Base-by-base conservation (phyloP, 2,329 filamentous ascomycete genomes). In the Graphilbum fragrans region DNA sequence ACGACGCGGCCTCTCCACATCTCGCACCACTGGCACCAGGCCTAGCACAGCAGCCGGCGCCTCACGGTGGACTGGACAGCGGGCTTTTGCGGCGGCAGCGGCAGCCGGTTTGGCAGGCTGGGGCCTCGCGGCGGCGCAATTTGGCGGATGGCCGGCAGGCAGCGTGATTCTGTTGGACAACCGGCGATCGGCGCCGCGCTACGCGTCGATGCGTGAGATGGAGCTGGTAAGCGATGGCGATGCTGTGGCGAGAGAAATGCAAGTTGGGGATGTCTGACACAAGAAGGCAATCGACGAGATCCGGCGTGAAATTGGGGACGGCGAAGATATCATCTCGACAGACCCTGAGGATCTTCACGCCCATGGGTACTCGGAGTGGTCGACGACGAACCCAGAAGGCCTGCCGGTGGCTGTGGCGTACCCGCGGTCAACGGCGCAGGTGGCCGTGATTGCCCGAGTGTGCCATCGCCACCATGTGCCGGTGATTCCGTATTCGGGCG, bases 401-500 rank as follows among this genome's bases (percentile, higher is more conserved):
- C 63, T 80, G 14, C 77, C 77, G 0, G 74, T 80, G 8, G 77
- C 77, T 2, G 77, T 81, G 27, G 74, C 72, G 2, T 81, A 80
- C 50, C 77, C 77, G 3, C 70, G 71, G 36, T 70, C 63, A 10
- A 81, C 77, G 2, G 65, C 70, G 43, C 67, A 81, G 45, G 77
- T 81, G 19, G 69, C 75, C 2, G 53, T 58, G 31, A 74, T 81
- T 45, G 73, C 72, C 2, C 67, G 79, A 48, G 68, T 88, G 41
- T 94, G 87, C 62, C 70, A 82, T 61, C 81, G 81, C 56, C 80
- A 87, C 59, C 78, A 72, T 16, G 74, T 94, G 41, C 88, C 88
- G 2, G 83, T 94, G 64, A 82, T 92, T 45, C 82, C 86, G 0
- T 94, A 84, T 55, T 92, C 85, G 1, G 87, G 86, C 3, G 88